Evolutionary conservation across 441 rosid species (phyloP).

Genomic region (Melastoma candidum): DNA sequence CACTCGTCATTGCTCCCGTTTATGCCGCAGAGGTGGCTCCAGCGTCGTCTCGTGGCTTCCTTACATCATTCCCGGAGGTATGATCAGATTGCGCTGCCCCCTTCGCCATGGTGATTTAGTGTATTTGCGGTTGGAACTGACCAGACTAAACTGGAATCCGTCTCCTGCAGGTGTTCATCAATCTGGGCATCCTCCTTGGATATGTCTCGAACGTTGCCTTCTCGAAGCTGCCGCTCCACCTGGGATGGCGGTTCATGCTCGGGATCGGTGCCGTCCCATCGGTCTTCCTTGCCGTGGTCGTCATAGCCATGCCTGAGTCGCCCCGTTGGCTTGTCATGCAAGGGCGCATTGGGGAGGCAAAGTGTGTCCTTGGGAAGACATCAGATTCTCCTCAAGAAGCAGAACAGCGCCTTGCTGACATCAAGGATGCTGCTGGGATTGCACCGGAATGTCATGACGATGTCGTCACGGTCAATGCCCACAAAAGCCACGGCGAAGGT

Average conservation of each 20-base stretch:
- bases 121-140: too few species aligned
- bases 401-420: neutral
- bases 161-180: conserved; percentile 5
- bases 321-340: conserved; percentile 12
- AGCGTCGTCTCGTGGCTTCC: too few species aligned
- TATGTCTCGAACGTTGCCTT: conserved; percentile 7
- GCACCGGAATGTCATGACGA: conserved; percentile 5
- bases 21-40: too few species aligned
- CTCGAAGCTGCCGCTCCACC: neutral
- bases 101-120: too few species aligned
- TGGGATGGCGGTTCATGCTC: conserved; percentile 9
- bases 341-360: conserved; percentile 4
- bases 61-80: too few species aligned
- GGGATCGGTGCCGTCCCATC: conserved; percentile 5
- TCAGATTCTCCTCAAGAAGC: conserved; percentile 6
- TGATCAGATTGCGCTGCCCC: too few species aligned
- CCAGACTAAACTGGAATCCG: too few species aligned
- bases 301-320: conserved; percentile 3
- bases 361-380: neutral
- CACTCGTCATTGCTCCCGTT: too few species aligned
- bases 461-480: neutral
- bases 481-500: conserved; percentile 1
- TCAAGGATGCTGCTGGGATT: conserved; percentile 8
- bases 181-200: conserved; percentile 3
- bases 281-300: neutral